Conservation (phyloP, 495 filamentous ascomycete species). For the Thozetella sp. region DNA sequence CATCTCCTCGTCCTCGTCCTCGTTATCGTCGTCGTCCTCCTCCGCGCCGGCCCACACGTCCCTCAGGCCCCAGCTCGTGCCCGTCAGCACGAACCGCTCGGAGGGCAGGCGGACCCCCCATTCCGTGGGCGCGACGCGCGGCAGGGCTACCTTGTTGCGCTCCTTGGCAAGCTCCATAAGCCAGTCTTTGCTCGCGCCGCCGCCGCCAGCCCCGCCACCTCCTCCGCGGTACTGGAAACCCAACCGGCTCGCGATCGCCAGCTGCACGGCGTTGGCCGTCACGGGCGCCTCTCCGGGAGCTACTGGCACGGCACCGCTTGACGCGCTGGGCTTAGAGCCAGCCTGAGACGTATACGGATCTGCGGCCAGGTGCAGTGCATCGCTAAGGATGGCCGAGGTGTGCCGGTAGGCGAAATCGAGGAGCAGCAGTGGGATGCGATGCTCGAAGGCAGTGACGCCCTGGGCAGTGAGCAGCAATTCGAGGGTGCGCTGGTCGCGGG, state of each 20-base stretch:
- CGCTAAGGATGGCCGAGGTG: conserved; percentile 63
- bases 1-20: conserved; percentile 42
- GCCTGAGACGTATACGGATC: conserved; percentile 63
- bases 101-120: conserved; percentile 84
- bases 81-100: conserved; percentile 90
- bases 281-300: conserved; percentile 46
- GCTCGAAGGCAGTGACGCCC: conserved; percentile 88
- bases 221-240: conserved; percentile 55
- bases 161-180: conserved; percentile 80
- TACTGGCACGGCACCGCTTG: conserved; percentile 44
- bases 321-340: conserved; percentile 42
- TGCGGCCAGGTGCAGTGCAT: conserved; percentile 63
- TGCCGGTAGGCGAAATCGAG: conserved; percentile 96
- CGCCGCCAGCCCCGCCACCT: conserved; percentile 28
- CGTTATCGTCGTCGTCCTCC: conserved; percentile 56
- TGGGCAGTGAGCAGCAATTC: conserved; percentile 88
- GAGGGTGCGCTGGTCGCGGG: conserved; percentile 87
- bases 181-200: conserved; percentile 79
- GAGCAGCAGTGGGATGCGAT: conserved; percentile 90
- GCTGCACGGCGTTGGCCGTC: conserved; percentile 44
- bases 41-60: conserved; percentile 68
- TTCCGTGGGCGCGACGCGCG: conserved; percentile 68
- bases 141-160: conserved; percentile 79
- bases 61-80: conserved; percentile 79
- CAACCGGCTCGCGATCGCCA: conserved; percentile 50